Evolutionary conservation across 1,139 yeast genomes (phyloP).

Genomic region (Kodamaea sp.): DNA sequence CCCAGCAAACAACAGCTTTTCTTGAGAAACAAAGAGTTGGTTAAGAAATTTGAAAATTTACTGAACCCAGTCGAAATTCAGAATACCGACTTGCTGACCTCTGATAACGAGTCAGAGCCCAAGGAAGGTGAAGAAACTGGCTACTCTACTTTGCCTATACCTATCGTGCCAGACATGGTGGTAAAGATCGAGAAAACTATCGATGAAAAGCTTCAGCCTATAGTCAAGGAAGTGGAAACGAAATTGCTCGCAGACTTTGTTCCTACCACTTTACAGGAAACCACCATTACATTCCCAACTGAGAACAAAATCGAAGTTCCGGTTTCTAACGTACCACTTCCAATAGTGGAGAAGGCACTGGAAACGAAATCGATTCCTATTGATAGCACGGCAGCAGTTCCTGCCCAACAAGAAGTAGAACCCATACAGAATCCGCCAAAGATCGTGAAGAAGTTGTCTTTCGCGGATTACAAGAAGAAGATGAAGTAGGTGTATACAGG

Average conservation of each 20-base stretch:
- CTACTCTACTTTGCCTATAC: conserved; percentile 11
- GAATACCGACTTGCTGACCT: too few relatives aligned
- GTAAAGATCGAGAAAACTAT: conserved; percentile 25
- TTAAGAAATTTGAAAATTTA: conserved; percentile 4
- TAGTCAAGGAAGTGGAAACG: conserved; percentile 11
- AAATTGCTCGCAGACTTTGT: conserved; percentile 3
- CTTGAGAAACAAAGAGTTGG: conserved; percentile 15
- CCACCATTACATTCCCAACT: not conserved
- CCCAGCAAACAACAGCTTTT: conserved; percentile 27
- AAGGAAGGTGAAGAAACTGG: not conserved
- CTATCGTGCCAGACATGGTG: conserved; percentile 27
- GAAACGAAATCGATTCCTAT: not conserved
- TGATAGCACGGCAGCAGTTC: not conserved
- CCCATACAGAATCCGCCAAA: conserved; percentile 20
- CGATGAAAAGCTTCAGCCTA: conserved; percentile 22
- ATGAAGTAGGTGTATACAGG: conserved; percentile 37
- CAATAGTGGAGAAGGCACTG: conserved; percentile 1
- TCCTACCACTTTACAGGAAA: conserved; percentile 3
- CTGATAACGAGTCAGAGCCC: not conserved
- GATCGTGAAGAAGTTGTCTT: conserved; percentile 67
- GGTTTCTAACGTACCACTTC: not conserved
- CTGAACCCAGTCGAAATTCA: not conserved
- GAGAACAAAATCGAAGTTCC: not conserved
- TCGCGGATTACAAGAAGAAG: conserved; percentile 81
- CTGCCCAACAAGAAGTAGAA: conserved; percentile 12